Percentiles rank a stretch among this genome's conserved stretches.
phyloP scores from a whole-genome alignment of 208 protist genomes.

The Leishmania tarentolae region DNA sequence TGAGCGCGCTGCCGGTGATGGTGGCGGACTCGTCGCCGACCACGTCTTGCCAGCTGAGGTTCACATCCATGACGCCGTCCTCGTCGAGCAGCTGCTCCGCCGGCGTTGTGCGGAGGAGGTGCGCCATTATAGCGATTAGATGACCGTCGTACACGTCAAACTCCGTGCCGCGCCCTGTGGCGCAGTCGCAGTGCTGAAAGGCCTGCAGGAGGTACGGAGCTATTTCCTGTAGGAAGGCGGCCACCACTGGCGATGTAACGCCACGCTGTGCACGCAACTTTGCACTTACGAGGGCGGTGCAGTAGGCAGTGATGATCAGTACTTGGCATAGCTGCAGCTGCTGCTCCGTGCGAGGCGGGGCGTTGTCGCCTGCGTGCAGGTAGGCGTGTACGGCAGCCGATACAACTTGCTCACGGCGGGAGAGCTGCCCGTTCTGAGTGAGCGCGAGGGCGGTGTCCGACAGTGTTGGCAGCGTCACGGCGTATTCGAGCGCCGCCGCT shows the following conservation, averaged over 20 bases:
- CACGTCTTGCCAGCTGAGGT: constrained; percentile 50
- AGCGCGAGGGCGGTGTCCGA: constrained; percentile 37
- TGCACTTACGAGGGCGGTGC: constrained; percentile 40
- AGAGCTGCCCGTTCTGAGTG: constrained; percentile 46
- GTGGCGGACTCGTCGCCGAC: constrained; percentile 25
- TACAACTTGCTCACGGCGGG: constrained; percentile 68
- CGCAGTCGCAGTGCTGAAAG: constrained; percentile 46
- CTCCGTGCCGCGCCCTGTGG: constrained; percentile 52
- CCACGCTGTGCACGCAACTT: constrained; percentile 63
- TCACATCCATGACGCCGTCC: constrained; percentile 53
- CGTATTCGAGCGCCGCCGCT: constrained; percentile 48
- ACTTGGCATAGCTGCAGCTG: constrained; percentile 67
- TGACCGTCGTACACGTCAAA: constrained; percentile 83
- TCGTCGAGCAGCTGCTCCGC: constrained; percentile 64
- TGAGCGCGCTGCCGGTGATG: constrained; percentile 42
- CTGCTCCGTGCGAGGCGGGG: constrained; percentile 14
- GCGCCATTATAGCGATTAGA: constrained; percentile 58
- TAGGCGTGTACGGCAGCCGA: constrained; percentile 68
- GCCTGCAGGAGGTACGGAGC: constrained; percentile 62
- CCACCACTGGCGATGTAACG: constrained; percentile 32
- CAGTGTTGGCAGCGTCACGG: constrained; percentile 43
- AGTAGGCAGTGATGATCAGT: constrained; percentile 67
- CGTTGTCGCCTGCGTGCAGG: constrained; percentile 27
- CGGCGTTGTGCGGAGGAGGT: constrained; percentile 43
- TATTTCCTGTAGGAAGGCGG: constrained; percentile 57